phyloP scores from a whole-genome alignment of 2,329 filamentous ascomycete species.

The Apiospora arundinis region DNA sequence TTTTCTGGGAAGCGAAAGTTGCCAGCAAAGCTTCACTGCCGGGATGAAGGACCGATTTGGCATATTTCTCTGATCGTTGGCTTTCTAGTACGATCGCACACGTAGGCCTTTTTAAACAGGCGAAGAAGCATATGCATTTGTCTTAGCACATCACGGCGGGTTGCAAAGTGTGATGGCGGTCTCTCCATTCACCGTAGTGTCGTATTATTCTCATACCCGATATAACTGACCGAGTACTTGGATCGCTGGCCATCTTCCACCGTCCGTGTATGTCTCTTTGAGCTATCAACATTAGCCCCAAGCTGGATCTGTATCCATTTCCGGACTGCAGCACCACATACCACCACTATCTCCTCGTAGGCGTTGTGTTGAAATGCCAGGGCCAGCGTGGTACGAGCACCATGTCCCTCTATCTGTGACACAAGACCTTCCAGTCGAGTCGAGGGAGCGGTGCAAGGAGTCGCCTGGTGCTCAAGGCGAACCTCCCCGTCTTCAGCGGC shows the following conservation, averaged over 20 bases:
- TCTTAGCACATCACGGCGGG: neutral
- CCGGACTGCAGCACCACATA: neutral
- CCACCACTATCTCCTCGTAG: neutral
- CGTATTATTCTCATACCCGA: neutral
- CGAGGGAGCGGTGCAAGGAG: neutral
- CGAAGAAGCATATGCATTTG: neutral
- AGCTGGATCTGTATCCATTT: neutral
- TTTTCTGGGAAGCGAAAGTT: too few relatives aligned
- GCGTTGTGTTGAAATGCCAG: neutral
- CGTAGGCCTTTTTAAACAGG: neutral
- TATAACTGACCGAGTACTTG: neutral
- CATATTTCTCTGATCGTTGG: neutral
- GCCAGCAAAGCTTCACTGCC: too few relatives aligned
- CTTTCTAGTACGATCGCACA: neutral
- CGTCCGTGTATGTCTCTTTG: neutral
- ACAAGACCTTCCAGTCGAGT: neutral
- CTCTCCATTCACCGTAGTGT: neutral
- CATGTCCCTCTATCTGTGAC: neutral
- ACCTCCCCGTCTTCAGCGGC: neutral
- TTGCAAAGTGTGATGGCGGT: neutral
- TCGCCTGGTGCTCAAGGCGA: neutral
- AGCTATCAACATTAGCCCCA: neutral
- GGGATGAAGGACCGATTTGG: too few relatives aligned
- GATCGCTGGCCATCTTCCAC: neutral
- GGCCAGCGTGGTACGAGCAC: neutral